phyloP scores from a whole-genome alignment of 441 rosid genomes.

The Gossypium davidsonii region DNA sequence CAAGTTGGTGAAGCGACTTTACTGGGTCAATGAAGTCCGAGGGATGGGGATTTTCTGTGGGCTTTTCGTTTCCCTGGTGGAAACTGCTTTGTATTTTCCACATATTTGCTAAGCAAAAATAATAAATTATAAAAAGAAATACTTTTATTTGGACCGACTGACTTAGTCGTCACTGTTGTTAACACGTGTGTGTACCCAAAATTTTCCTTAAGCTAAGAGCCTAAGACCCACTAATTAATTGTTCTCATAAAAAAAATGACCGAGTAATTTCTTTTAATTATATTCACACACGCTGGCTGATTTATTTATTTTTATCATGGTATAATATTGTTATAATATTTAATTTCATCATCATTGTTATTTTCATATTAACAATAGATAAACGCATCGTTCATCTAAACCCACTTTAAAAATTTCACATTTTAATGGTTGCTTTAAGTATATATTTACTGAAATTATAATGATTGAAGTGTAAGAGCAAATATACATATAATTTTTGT shows the following conservation, averaged over 20 bases:
- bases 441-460: too few species aligned
- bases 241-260: background rate
- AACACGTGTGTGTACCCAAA: background rate
- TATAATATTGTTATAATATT: too few species aligned
- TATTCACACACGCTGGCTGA: too few species aligned
- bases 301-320: too few species aligned
- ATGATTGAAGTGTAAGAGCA: too few species aligned
- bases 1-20: background rate
- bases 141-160: background rate
- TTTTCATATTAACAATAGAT: too few species aligned
- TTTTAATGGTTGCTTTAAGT: too few species aligned
- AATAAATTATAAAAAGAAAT: background rate
- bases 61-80: too few species aligned
- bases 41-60: background rate
- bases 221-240: too few species aligned
- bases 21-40: background rate
- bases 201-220: background rate
- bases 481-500: too few species aligned
- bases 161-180: background rate
- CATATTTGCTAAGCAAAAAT: background rate
- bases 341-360: fast-evolving
- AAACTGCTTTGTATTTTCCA: background rate
- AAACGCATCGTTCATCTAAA: fast-evolving
- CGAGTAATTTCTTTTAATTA: too few species aligned
- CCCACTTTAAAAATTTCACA: fast-evolving